These are phyloP conservation scores for Neopestalotiopsis sp. DNA, from an alignment of 2,329 filamentous ascomycete species.

Conservation along the genomic window DNA sequence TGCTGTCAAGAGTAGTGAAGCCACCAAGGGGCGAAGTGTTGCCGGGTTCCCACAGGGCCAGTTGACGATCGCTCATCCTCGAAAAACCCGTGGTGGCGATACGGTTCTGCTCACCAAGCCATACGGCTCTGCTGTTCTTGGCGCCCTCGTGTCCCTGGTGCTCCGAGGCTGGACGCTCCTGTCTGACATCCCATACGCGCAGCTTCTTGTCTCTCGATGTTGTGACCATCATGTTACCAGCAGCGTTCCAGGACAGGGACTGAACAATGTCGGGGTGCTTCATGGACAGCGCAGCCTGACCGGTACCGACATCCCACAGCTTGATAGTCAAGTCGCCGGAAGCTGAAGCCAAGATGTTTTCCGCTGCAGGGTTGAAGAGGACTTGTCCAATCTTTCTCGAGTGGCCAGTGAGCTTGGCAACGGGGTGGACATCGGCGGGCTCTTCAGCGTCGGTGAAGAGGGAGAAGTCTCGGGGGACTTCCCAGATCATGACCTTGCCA, in stretches of 20 bases:
- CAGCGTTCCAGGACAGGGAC: conserved; percentile 93
- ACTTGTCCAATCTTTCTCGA: conserved; percentile 97
- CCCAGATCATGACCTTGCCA: conserved; percentile 96
- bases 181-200: conserved; percentile 94
- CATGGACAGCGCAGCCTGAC: conserved; percentile 74
- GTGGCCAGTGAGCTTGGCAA: conserved; percentile 84
- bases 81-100: conserved; percentile 98
- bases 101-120: conserved; percentile 96
- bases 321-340: conserved; percentile 96
- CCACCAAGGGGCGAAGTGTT: conserved; percentile 85
- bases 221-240: conserved; percentile 84
- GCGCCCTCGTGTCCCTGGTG: conserved; percentile 85
- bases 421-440: conserved; percentile 78
- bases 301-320: conserved; percentile 89
- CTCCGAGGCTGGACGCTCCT: conserved; percentile 87
- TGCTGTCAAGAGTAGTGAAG: conserved; percentile 89
- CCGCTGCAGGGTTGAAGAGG: conserved; percentile 94
- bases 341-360: conserved; percentile 92
- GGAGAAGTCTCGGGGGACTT: conserved; percentile 87
- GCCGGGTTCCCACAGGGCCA: conserved; percentile 94
- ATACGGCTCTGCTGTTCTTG: conserved; percentile 96
- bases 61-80: conserved; percentile 95
- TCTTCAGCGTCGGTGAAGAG: conserved; percentile 86
- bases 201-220: conserved; percentile 98
- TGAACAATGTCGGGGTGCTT: conserved; percentile 93